Base-by-base conservation (phyloP, 2,329 filamentous ascomycete species). In the Phoma sp. region DNA sequence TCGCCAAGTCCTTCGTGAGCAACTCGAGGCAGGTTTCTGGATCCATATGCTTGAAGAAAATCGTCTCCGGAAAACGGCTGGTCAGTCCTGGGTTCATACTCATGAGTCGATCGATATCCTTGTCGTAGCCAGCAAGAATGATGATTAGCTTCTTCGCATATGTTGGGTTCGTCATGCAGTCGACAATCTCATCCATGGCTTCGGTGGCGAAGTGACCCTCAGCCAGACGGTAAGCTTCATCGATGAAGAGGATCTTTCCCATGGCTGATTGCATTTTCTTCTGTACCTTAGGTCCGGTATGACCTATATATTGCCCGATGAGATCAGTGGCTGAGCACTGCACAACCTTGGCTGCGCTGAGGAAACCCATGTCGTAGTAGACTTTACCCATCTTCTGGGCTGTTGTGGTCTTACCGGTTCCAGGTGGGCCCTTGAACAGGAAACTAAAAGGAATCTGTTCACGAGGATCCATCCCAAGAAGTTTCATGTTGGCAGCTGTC, bases 301-400 rank as follows among this genome's bases (percentile, higher is more conserved):
- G 87, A 0, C 89, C 89, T 0, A 90, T 64, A 56, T 85, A 92
- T 57, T 88, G 78, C 0, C 85, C 89, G 0, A 93, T 79, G 0
- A 93, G 69, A 31, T 92, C 88, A 0, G 85, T 85, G 0, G 87
- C 86, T 0, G 89, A 92, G 40, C 81, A 84, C 49, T 91, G 87
- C 0, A 86, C 69, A 0, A 92, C 86, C 24, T 87, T 82, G 0
- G 79, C 81, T 0, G 78, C 78, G 0, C 83, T 74, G 0, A 93
- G 75, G 31, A 92, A 84, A 0, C 88, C 88, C 80, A 92, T 84
- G 62, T 92, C 86, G 65, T 90, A 92, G 65, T 85, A 93, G 0
- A 93, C 78, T 58, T 90, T 84, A 3, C 89, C 89, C 81, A 93
- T 90, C 57, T 87, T 89, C n/a, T 82, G 77, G 0, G 90, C 90